Conservation (phyloP, 2,329 filamentous ascomycete genomes). For the Domatiomyces globalis region DNA sequence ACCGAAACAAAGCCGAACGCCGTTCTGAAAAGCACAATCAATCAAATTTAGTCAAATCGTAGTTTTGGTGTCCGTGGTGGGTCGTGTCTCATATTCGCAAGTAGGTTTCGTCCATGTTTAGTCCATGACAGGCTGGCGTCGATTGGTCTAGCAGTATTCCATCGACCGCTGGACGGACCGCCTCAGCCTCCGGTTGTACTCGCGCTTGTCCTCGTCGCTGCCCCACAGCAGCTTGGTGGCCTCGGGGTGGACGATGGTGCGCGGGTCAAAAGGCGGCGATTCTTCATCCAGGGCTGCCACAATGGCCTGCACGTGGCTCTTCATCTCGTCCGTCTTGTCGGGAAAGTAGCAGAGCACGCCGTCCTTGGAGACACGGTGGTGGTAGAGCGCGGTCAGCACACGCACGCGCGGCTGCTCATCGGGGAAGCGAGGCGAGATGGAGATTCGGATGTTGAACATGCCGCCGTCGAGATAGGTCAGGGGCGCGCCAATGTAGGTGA, state of each 20-base stretch:
- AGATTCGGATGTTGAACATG: conserved; percentile 66
- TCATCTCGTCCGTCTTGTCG: conserved; percentile 59
- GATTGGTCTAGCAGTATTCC: not conserved
- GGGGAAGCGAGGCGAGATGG: conserved; percentile 73
- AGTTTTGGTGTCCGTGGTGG: no score
- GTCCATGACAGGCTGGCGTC: no score
- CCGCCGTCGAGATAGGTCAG: conserved; percentile 92
- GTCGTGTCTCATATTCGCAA: no score
- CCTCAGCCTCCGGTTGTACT: conserved; percentile 61
- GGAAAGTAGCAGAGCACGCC: conserved; percentile 69
- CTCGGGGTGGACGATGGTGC: conserved; percentile 73
- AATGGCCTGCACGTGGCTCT: conserved; percentile 70
- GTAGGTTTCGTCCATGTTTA: no score
- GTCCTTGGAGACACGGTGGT: conserved; percentile 68
- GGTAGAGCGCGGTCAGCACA: conserved; percentile 70
- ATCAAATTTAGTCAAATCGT: no score
- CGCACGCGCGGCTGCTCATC: conserved; percentile 73
- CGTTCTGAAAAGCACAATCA: no score
- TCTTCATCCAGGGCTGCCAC: conserved; percentile 76
- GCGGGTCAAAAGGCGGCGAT: conserved; percentile 73
- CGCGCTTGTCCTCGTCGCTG: conserved; percentile 58
- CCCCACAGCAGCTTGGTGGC: conserved; percentile 83
- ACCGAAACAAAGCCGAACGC: no score
- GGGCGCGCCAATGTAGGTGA: conserved; percentile 80
- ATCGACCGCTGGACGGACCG: conserved; percentile 11